Conservation (phyloP, 2,329 filamentous ascomycete genomes). For the Cladophialophora exuberans region DNA sequence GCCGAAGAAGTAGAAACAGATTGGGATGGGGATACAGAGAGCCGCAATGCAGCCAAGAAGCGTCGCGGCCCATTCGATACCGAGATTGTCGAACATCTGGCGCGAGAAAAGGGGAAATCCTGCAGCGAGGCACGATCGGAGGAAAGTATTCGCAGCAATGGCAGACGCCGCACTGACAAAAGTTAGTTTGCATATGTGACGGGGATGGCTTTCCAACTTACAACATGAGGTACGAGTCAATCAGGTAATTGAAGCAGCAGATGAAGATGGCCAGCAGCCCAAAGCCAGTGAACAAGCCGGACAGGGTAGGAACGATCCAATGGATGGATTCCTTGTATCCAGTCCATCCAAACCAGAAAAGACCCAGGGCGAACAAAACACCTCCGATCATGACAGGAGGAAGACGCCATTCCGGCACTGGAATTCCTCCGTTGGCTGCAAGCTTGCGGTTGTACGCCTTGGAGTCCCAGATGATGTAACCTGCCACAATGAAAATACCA, state of each 20-base stretch:
- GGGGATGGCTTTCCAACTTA: constrained; percentile 34
- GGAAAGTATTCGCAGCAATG: constrained; percentile 54
- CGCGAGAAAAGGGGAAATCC: constrained; percentile 57
- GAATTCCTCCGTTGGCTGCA: constrained; percentile 64
- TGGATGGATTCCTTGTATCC: constrained; percentile 52
- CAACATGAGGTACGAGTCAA: constrained; percentile 62
- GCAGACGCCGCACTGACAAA: constrained; percentile 50
- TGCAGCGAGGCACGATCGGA: constrained; percentile 47
- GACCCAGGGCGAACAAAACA: constrained; percentile 59
- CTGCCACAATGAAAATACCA: constrained; percentile 71
- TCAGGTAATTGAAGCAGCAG: constrained; percentile 61
- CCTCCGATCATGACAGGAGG: constrained; percentile 59
- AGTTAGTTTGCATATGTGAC: constrained; percentile 6
- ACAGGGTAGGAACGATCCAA: constrained; percentile 47
- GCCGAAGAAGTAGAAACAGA: constrained; percentile 42
- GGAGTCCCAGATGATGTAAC: constrained; percentile 65
- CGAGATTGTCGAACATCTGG: constrained; percentile 59
- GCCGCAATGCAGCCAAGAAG: constrained; percentile 43
- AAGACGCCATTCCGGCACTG: constrained; percentile 61
- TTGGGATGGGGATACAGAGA: constrained; percentile 43
- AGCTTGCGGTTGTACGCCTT: constrained; percentile 71
- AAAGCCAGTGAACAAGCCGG: constrained; percentile 60
- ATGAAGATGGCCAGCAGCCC: constrained; percentile 63
- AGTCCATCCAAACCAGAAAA: constrained; percentile 80
- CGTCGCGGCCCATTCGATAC: constrained; percentile 46